Conservation (phyloP, 2,329 filamentous ascomycete species). For the Pochonia chlamydosporia region DNA sequence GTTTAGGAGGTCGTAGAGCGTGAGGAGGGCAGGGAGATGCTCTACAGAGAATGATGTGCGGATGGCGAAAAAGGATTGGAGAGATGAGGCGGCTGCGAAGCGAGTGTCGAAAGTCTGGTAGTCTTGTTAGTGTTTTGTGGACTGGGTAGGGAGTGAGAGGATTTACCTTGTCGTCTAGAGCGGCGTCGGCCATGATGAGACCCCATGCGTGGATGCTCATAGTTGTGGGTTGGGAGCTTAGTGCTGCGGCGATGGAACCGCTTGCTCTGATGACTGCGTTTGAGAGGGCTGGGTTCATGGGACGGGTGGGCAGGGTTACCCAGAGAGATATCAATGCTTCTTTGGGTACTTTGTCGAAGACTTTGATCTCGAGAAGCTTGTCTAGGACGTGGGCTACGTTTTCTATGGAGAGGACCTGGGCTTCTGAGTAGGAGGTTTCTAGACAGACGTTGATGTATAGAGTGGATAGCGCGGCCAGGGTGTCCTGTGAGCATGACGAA, state of each 20-base stretch:
- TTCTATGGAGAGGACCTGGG: conserved; percentile 40
- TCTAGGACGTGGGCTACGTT: conserved; percentile 44
- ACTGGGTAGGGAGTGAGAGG: neutral
- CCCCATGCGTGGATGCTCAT: conserved; percentile 37
- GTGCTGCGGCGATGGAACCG: conserved; percentile 36
- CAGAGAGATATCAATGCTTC: conserved; percentile 33
- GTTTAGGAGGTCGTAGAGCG: conserved; percentile 70
- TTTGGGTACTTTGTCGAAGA: conserved; percentile 23
- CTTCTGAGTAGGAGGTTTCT: conserved; percentile 33
- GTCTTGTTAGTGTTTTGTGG: neutral
- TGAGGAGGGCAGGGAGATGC: conserved; percentile 53
- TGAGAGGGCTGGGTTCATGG: conserved; percentile 41
- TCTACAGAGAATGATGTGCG: conserved; percentile 17
- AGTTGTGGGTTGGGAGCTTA: conserved; percentile 16
- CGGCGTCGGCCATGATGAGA: conserved; percentile 41
- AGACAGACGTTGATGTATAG: conserved; percentile 39
- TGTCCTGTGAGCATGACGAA: conserved; percentile 16
- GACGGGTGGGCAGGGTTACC: conserved; percentile 28
- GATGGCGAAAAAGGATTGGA: conserved; percentile 43
- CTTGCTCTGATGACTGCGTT: conserved; percentile 44
- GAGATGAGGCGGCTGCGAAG: conserved; percentile 50
- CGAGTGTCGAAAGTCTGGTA: conserved; percentile 58
- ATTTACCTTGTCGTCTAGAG: conserved; percentile 40
- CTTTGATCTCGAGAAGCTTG: conserved; percentile 22
- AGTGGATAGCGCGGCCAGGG: conserved; percentile 27